Evolutionary conservation across 2,329 filamentous ascomycete species (phyloP), one percentile per base, ranked within the genome.

Genomic region (Cladobotryum protrusum): DNA sequence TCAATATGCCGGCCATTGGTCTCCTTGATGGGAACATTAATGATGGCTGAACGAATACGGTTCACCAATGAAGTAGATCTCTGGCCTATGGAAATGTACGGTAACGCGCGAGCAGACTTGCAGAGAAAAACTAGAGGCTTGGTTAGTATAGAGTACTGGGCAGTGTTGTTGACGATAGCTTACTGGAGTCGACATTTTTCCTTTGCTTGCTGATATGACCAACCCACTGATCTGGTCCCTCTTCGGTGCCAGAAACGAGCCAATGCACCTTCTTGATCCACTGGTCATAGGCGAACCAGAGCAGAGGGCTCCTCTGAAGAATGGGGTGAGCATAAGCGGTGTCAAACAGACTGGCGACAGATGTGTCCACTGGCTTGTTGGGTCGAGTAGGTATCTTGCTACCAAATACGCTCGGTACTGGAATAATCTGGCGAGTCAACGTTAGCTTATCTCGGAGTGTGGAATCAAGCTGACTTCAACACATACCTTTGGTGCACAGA

Each of bases 311-410:
- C n/a, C 66, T 65, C 50, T 73, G 70, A 0, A 78, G 61, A 3
- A 68, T 50, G 0, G 71, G 70, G n/a, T 76, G 74, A 5, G 72
- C 69, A 48, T 78, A 78, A 4, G 73, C 72, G 0, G 75, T 77
- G 52, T 78, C 74, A 52, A 78, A 77, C 5, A 78, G 58, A 48
- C 72, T 75, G 9, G 73, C 73, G 1, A 72, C 64, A 1, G 70
- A 69, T 3, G 70, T 67, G 53, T 78, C 75, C 13, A 74, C 67
- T 0, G 75, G 74, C 36, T 75, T 73, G 42, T 73, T 73, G 8
- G 62, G 66, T 2, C 41, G 47, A 7, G 49, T 32, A 9, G 43
- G 41, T 1, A 49, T 5, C 9, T 46, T 13, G 5, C 54, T 34
- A 11, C 41, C 41, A 4, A 40, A 42, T 3, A 29, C 35, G 11